These are phyloP conservation scores for Tremellales sp. DNA, from an alignment of 1,284 basidiomycete genomes.

Conservation along the genomic window DNA sequence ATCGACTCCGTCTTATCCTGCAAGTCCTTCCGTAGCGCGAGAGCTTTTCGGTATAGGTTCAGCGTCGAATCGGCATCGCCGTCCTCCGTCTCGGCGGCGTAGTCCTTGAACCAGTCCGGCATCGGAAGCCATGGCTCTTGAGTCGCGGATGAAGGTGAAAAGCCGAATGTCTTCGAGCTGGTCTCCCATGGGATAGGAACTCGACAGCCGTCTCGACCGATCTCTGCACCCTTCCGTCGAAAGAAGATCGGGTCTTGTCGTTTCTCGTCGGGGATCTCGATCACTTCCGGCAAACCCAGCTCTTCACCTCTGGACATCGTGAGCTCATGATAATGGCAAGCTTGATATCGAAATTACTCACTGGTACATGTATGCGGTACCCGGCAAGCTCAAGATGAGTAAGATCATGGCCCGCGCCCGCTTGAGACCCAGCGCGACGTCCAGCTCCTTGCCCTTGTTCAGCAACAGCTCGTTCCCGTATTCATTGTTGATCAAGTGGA, in stretches of 20 bases:
- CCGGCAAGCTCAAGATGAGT: slow-evolving; percentile 40
- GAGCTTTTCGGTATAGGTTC: slow-evolving; percentile 30
- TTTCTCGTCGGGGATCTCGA: slow-evolving; percentile 26
- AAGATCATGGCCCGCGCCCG: slow-evolving; percentile 32
- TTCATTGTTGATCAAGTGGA: neutral
- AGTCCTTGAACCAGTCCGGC: slow-evolving; percentile 26
- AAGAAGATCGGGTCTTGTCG: slow-evolving; percentile 42
- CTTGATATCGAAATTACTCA: slow-evolving; percentile 13
- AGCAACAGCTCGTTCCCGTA: slow-evolving; percentile 8
- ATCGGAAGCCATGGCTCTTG: slow-evolving; percentile 33
- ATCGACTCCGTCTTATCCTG: slow-evolving; percentile 28
- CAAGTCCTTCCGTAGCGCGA: slow-evolving; percentile 23
- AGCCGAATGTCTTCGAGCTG: slow-evolving; percentile 24
- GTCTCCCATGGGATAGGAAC: slow-evolving; percentile 31
- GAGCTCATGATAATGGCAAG: no score
- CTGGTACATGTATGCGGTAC: slow-evolving; percentile 42
- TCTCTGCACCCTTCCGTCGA: slow-evolving; percentile 20
- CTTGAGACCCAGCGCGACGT: slow-evolving; percentile 24
- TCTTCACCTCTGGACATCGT: slow-evolving; percentile 39
- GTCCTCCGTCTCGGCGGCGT: slow-evolving; percentile 30
- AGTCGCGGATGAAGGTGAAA: slow-evolving; percentile 14
- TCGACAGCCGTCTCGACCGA: slow-evolving; percentile 43
- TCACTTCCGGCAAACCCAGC: slow-evolving; percentile 38
- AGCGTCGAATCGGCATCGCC: slow-evolving; percentile 28
- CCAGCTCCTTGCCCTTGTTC: slow-evolving; percentile 11